Evolutionary conservation across 805 yeast genomes (phyloP), one percentile per base, ranked within the genome.

Genomic region (Lipomyces yamanashiensis): DNA sequence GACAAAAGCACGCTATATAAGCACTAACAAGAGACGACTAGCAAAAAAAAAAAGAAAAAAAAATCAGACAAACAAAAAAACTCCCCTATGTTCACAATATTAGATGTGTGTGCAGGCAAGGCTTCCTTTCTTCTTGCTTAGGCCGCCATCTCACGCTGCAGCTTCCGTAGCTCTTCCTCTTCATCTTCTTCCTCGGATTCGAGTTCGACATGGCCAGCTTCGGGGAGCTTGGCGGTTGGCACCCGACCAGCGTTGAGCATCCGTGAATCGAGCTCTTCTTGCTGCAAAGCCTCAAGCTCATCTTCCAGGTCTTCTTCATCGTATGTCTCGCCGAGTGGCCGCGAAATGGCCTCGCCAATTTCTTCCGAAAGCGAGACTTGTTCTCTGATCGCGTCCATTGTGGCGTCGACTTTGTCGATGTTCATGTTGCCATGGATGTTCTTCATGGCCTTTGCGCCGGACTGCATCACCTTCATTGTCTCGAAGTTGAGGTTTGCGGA

Each of bases 401-500:
- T 93, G 71, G 87, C 89, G 75, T 95, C 99, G 49, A 95, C 98
- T 80, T 92, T 92, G 77, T 95, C 99, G 65, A 95, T 91, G 75
- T 95, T 88, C 80, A 95, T 86, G 73, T 92, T 96, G 68, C 92
- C 92, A 76, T 95, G 98, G 73, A 95, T 93, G 73, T 88, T 89
- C 75, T 92, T 92, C 97, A 95, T 91, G 48, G 98, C 98, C 74
- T 84, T 84, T 5, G 99, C 96, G 64, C 98, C 98, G 76, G 91
- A 96, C 77, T 93, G 89, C 98, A 95, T 95, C 58, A 96, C 97
- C 83, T 91, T 91, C 97, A 95, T 90, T 39, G 99, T 95, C 79
- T 95, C 99, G 77, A 90, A 81, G 81, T 95, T 95, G 86, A 95
- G 85, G 80, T 93, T 93, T 58, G 99, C 99, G 58, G 88, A 85